Percentiles rank a stretch among this genome's conserved stretches.
Evolutionary conservation across 129 eudicot species (phyloP).

Genomic region (Apium graveolens): DNA sequence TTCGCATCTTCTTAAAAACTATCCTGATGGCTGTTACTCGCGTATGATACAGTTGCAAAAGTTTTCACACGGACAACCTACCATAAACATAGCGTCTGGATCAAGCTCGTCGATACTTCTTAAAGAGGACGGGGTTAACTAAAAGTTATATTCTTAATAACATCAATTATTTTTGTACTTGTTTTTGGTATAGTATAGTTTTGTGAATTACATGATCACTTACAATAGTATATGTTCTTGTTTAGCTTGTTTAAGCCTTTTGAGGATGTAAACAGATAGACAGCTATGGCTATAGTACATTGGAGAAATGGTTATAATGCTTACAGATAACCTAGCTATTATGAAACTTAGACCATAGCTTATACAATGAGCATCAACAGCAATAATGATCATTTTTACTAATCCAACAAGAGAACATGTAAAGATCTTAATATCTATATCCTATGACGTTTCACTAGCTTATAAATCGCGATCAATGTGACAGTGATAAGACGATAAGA

Average conservation of each 20-base stretch:
- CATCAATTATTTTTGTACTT: slow-evolving; percentile 20
- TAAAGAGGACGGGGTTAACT: slow-evolving; percentile 17
- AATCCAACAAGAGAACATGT: not conserved
- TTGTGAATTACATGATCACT: slow-evolving; percentile 28
- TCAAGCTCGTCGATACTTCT: slow-evolving; percentile 54
- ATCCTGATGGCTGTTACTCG: slow-evolving; percentile 77
- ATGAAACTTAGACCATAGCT: not conserved
- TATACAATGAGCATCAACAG: not conserved
- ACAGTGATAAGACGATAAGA: not conserved
- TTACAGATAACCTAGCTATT: not conserved
- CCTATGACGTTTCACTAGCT: not conserved
- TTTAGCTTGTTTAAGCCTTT: not conserved
- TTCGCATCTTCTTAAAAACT: slow-evolving; percentile 65
- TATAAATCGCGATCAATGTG: not conserved
- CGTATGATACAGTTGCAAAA: slow-evolving; percentile 91
- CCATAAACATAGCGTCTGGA: slow-evolving; percentile 46
- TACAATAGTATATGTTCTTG: slow-evolving; percentile 29
- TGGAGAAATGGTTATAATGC: not conserved
- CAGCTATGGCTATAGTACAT: not conserved
- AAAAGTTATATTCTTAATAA: not conserved
- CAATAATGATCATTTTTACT: not conserved
- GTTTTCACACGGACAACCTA: slow-evolving; percentile 65
- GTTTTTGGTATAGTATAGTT: slow-evolving; percentile 28
- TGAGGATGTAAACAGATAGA: not conserved
- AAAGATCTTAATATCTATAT: not conserved